phyloP scores from a whole-genome alignment of 345 rosid genomes.

The Combretum micranthum region DNA sequence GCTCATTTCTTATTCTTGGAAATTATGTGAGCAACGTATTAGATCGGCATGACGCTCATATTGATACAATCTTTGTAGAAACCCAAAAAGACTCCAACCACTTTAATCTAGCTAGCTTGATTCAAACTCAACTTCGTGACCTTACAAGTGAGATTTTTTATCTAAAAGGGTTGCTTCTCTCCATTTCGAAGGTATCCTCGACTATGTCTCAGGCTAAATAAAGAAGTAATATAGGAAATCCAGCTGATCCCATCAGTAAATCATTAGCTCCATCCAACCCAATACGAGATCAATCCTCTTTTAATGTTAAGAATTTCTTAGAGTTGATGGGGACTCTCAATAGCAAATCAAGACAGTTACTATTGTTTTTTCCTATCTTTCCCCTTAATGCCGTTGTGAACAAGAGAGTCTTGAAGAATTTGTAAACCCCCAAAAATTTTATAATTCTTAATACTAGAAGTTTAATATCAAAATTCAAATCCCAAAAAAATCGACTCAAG shows the following conservation, averaged over 20 bases:
- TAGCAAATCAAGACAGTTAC: neutral
- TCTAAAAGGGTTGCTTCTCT: no score
- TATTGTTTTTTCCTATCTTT: conserved; percentile 9
- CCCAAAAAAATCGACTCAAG: no score
- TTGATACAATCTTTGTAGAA: neutral
- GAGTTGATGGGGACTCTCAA: conserved; percentile 1
- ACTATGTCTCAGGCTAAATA: neutral
- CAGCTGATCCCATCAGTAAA: neutral
- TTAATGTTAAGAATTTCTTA: neutral
- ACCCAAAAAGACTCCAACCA: neutral
- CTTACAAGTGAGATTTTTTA: no score
- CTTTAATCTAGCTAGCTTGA: no score
- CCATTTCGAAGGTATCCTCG: no score
- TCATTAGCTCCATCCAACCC: neutral
- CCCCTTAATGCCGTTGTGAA: neutral
- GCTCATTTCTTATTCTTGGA: neutral
- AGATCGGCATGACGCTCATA: neutral
- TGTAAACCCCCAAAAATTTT: conserved; percentile 22
- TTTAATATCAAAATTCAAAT: no score
- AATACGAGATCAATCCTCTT: neutral
- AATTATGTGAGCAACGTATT: neutral
- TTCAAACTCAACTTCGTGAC: no score
- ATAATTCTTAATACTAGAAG: no score
- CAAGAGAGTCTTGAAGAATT: conserved; percentile 6
- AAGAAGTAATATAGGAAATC: neutral